These are phyloP conservation scores for Plasmodium yoelii DNA, from an alignment of 169 alveolate species.

Conservation along the genomic window DNA sequence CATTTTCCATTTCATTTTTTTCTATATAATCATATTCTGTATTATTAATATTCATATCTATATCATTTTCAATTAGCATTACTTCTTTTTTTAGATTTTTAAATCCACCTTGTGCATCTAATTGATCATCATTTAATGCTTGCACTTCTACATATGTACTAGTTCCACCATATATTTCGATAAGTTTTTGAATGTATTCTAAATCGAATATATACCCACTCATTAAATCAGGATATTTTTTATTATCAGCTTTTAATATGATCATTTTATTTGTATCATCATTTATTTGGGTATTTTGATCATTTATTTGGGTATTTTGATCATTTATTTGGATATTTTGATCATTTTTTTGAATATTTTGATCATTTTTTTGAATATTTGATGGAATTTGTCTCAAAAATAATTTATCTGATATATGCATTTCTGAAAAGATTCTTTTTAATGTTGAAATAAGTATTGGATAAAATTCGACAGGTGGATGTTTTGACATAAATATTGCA, in stretches of 20 bases:
- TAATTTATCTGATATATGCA: slow-evolving; percentile 24
- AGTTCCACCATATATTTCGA: slow-evolving; percentile 64
- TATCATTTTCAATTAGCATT: slow-evolving; percentile 28
- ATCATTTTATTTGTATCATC: background rate
- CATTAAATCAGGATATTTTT: slow-evolving; percentile 53
- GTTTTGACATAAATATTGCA: slow-evolving; percentile 61
- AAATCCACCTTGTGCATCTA: slow-evolving; percentile 63
- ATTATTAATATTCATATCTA: slow-evolving; percentile 35
- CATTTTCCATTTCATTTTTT: slow-evolving; percentile 39
- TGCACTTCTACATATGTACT: slow-evolving; percentile 53
- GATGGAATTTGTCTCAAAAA: background rate
- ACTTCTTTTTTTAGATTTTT: slow-evolving; percentile 40
- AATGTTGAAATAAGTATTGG: slow-evolving; percentile 44
- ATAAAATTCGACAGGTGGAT: slow-evolving; percentile 42
- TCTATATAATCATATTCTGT: slow-evolving; percentile 44
- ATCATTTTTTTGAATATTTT: background rate
- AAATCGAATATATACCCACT: slow-evolving; percentile 42
- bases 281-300: background rate
- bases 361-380: background rate
- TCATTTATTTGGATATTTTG: background rate
- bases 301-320: background rate
- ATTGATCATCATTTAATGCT: slow-evolving; percentile 60
- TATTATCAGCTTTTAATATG: slow-evolving; percentile 18
- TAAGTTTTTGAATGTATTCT: slow-evolving; percentile 55
- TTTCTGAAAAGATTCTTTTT: slow-evolving; percentile 58